Conservation (phyloP, 73 alveolate species). For the Paraurostyla sp. region DNA sequence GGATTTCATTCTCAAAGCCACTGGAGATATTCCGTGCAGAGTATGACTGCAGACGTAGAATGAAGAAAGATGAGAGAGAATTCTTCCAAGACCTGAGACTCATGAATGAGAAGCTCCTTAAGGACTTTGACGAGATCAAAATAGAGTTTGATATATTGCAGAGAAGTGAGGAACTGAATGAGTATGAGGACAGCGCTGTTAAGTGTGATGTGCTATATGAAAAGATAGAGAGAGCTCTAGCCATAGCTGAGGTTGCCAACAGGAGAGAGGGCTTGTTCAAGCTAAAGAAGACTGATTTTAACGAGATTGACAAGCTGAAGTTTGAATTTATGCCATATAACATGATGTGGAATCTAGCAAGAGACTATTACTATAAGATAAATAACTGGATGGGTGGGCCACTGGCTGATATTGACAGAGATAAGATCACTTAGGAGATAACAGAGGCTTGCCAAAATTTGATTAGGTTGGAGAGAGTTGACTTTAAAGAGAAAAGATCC, state of each 20-base stretch:
- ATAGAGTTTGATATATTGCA: conserved; percentile 60
- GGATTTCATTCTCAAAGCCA: conserved; percentile 83
- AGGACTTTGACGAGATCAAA: conserved; percentile 65
- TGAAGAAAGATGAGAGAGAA: conserved; percentile 74
- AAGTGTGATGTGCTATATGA: conserved; percentile 67
- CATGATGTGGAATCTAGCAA: conserved; percentile 66
- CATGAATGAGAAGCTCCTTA: conserved; percentile 33
- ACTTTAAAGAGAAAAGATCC: conserved; percentile 76
- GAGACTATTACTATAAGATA: conserved; percentile 57
- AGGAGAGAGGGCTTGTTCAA: conserved; percentile 82
- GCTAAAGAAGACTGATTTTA: conserved; percentile 77
- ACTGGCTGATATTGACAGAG: conserved; percentile 61
- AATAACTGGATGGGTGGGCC: conserved; percentile 55
- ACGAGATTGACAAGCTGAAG: conserved; percentile 72
- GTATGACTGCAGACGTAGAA: conserved; percentile 69
- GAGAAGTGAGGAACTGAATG: conserved; percentile 54
- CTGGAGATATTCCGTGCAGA: conserved; percentile 73
- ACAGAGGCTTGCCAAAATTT: conserved; percentile 80
- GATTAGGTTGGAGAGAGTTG: conserved; percentile 77
- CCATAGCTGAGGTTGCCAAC: conserved; percentile 75
- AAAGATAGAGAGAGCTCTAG: conserved; percentile 78
- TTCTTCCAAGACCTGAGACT: conserved; percentile 81
- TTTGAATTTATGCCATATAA: conserved; percentile 75
- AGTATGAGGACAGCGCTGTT: conserved; percentile 54
- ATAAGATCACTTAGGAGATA: conserved; percentile 68